Evolutionary conservation across 441 rosid genomes (phyloP), one percentile per base, ranked within the genome.

Genomic region (Raphanus hybrid): DNA sequence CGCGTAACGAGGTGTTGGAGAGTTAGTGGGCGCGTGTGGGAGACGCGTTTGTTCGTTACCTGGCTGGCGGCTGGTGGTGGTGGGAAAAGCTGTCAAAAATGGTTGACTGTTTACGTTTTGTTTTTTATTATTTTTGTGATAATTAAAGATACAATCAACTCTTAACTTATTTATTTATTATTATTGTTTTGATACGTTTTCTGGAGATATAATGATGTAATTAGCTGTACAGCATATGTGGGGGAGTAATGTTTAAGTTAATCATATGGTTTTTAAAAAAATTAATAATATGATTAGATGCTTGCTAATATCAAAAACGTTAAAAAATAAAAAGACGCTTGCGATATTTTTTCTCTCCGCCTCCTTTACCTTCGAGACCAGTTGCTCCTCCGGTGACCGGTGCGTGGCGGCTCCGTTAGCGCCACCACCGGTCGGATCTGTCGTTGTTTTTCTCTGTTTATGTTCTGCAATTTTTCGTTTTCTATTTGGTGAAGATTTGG

Each of bases 31-130:
- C 59, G 73, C 81, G 77, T 72, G 57, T 34, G 20, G 3, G 29
- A 67, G 50, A 78, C 77, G 77, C 77, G 78, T 73, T 54, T 78
- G 77, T 78, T 74, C 74, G 74, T 45, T 71, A 29, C 37, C 64
- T 60, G 39, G 39, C 64, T 60, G 39, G 39, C 39, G 39, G 39
- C 39, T 34, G 39, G 41, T 37, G 41, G 41, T 29, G 32, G 65
- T 60, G 67, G 6, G 6, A 71, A 32, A 57, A 41, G 68, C 73
- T 72, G 77, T 67, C 73, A 78, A 63, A 5, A 63, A 5, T 78
- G 69, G 73, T 73, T 67, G 77, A 72, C 77, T 72, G 41, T 50
- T 50, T 50, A n/a, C 8, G 7, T 50, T 50, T 48, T 48, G 6
- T n/a, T n/a, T 45, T 5, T 66, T 29, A 11, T n/a, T 20, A 11